phyloP scores from a whole-genome alignment of 2,329 filamentous ascomycete species.

The Rutstroemia sp. region DNA sequence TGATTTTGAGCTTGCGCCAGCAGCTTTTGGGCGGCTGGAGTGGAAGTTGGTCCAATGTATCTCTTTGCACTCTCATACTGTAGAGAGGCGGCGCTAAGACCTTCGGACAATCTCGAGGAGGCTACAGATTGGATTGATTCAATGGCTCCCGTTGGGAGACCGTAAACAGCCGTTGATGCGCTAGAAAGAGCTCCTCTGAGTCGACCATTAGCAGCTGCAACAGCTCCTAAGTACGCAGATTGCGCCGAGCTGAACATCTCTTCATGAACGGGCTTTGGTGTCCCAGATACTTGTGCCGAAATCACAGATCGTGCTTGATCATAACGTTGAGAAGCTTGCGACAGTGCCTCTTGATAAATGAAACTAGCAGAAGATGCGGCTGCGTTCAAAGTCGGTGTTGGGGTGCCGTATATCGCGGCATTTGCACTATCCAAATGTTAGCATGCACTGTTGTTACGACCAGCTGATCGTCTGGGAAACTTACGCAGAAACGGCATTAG shows the following conservation, averaged over 20 bases:
- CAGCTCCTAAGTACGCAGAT: slow-evolving; percentile 58
- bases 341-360: slow-evolving; percentile 58
- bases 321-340: slow-evolving; percentile 60
- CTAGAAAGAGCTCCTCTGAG: slow-evolving; percentile 28
- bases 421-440: slow-evolving; percentile 34
- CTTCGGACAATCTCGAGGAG: slow-evolving; percentile 60
- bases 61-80: slow-evolving; percentile 64
- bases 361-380: slow-evolving; percentile 36
- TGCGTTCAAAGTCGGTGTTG: slow-evolving; percentile 50
- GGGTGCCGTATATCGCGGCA: slow-evolving; percentile 56
- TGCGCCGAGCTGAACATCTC: slow-evolving; percentile 63
- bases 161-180: slow-evolving; percentile 43
- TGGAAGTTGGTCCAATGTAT: slow-evolving; percentile 52
- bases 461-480: slow-evolving; percentile 16
- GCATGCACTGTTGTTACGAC: background rate
- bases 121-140: slow-evolving; percentile 60
- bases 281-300: slow-evolving; percentile 60
- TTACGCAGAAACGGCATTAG: slow-evolving; percentile 49
- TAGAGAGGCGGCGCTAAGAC: slow-evolving; percentile 61
- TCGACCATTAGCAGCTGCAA: slow-evolving; percentile 53
- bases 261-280: slow-evolving; percentile 61
- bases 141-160: slow-evolving; percentile 44
- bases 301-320: slow-evolving; percentile 59
- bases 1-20: slow-evolving; percentile 54
- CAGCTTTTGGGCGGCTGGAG: slow-evolving; percentile 43